These are phyloP conservation scores for Clarireedia homoeocarpa DNA, from an alignment of 2,329 filamentous ascomycete species.

Conservation along the genomic window DNA sequence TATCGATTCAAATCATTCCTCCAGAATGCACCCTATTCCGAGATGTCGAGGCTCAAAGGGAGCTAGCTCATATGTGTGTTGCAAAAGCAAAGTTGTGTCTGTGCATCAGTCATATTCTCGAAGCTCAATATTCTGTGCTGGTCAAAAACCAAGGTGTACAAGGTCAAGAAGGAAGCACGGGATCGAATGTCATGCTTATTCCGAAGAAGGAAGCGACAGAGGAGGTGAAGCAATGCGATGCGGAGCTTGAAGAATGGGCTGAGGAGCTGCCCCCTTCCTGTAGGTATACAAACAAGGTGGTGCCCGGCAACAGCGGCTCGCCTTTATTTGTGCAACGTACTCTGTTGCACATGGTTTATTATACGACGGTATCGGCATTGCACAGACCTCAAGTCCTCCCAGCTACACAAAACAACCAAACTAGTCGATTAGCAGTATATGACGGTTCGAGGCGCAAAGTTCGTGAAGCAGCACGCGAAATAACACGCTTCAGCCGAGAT, in stretches of 20 bases:
- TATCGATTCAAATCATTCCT: constrained; percentile 60
- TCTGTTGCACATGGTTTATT: constrained; percentile 89
- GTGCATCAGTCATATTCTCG: constrained; percentile 81
- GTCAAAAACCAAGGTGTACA: constrained; percentile 77
- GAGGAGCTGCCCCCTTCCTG: constrained; percentile 63
- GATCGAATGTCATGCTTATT: constrained; percentile 77
- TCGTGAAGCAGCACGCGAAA: no score
- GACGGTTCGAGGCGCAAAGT: no score
- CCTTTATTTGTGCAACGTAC: constrained; percentile 64
- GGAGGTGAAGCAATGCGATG: constrained; percentile 71
- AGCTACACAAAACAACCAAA: no score
- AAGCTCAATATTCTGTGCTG: constrained; percentile 85
- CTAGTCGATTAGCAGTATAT: no score
- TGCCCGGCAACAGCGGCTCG: constrained; percentile 50
- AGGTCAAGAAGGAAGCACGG: constrained; percentile 61
- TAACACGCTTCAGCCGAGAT: constrained; percentile 69
- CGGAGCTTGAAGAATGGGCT: constrained; percentile 72
- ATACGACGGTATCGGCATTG: constrained; percentile 82
- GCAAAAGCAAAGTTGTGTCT: constrained; percentile 85
- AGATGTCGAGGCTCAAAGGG: constrained; percentile 64
- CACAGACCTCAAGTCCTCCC: constrained; percentile 74
- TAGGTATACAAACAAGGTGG: constrained; percentile 53
- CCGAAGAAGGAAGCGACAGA: constrained; percentile 79
- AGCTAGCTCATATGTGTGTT: constrained; percentile 83
- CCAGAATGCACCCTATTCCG: constrained; percentile 62